Conservation (phyloP, 345 rosid species). For the Rhodamnia argentea region DNA sequence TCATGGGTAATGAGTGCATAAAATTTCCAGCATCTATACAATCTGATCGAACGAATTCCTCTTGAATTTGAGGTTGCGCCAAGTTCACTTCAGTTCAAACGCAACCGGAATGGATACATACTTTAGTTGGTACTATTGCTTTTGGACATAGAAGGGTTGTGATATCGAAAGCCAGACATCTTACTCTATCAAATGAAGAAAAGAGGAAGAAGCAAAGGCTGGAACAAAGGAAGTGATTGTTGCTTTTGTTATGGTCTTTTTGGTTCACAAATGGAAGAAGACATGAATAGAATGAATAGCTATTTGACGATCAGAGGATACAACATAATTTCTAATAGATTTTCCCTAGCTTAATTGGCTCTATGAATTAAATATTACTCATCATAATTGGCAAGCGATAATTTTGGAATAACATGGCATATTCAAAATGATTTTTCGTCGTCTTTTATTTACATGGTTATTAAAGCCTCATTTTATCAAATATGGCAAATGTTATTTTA, state of each 20-base stretch:
- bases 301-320: neutral
- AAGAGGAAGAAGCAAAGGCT: neutral
- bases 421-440: neutral
- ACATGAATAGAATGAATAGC: neutral
- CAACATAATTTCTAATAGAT: neutral
- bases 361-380: neutral
- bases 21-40: neutral
- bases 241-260: neutral
- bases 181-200: neutral
- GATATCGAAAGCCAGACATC: neutral
- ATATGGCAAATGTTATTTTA: no score
- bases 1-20: neutral
- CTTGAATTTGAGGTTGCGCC: neutral
- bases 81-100: neutral
- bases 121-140: neutral
- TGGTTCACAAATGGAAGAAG: neutral
- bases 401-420: neutral
- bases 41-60: neutral
- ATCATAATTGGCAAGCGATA: neutral
- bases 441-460: neutral
- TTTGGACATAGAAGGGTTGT: neutral
- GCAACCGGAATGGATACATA: neutral
- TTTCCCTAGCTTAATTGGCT: neutral
- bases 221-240: neutral
- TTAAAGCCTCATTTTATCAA: no score